Percentiles rank a stretch among this genome's conserved stretches.
Evolutionary conservation across 2,329 filamentous ascomycete genomes (phyloP).

Genomic region (Diaporthe sp.): DNA sequence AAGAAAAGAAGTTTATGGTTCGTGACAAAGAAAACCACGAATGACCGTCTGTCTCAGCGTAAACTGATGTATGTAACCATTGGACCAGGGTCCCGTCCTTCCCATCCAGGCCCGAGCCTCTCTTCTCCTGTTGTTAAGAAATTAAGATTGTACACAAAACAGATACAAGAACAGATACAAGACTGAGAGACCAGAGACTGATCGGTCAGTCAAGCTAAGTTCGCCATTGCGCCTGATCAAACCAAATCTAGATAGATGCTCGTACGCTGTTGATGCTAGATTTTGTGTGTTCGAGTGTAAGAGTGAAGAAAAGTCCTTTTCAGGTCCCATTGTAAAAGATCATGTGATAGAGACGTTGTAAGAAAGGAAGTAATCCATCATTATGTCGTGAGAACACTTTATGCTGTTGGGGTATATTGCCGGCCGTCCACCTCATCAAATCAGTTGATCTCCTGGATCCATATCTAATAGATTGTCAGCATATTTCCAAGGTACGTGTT

Average conservation of each 20-base stretch:
- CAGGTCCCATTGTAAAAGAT: background rate
- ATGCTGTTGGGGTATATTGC: conserved; percentile 41
- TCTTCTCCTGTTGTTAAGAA: conserved; percentile 6
- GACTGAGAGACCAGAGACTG: background rate
- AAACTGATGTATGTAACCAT: conserved; percentile 17
- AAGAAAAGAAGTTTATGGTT: background rate
- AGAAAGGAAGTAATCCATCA: conserved; percentile 38
- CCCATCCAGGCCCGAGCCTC: conserved; percentile 27
- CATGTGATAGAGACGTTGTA: conserved; percentile 8
- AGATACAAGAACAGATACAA: conserved; percentile 27
- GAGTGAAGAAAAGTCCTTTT: background rate
- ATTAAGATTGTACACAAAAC: conserved; percentile 28
- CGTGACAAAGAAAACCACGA: background rate
- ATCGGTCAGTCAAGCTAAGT: background rate
- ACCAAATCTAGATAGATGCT: conserved; percentile 42
- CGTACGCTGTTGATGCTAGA: conserved; percentile 39
- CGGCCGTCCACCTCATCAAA: conserved; percentile 24
- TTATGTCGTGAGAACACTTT: conserved; percentile 40
- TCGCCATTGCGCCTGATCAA: conserved; percentile 33
- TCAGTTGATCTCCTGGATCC: conserved; percentile 50
- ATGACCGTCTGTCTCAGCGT: conserved; percentile 13
- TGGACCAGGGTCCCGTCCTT: conserved; percentile 3
- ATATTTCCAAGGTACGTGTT: background rate
- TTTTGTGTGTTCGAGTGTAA: conserved; percentile 25
- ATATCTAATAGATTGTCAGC: conserved; percentile 49